Base-by-base conservation (phyloP, 2,329 filamentous ascomycete species). In the Lasiodiplodia theobromae region DNA sequence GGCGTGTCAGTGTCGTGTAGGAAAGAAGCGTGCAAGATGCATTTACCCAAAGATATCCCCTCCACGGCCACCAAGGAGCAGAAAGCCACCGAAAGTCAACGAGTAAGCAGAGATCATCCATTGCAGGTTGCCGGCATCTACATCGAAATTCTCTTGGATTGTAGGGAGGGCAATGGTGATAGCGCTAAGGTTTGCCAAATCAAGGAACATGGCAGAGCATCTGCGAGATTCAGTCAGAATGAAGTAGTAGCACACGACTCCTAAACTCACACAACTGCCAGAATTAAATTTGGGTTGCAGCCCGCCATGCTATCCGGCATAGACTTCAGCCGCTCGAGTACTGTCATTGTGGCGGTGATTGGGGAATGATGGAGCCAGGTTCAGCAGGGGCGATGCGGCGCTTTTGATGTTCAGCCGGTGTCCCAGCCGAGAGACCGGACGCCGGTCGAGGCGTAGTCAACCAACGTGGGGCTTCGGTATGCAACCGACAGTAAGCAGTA, bases 31-130 rank as follows among this genome's bases (percentile, higher is more conserved):
- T 7, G 25, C 14, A 51, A 40, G 10, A 21, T 23, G 28, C 1
- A 6, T 38, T 23, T 12, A 68, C 66, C 67, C 67, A 56, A 69
- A 66, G 2, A 69, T 28, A 37, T 69, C 67, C 2, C 67, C 67
- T 8, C 68, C 68, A 14, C 68, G 63, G 11, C 68, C 68, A 25
- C 68, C 68, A 3, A 67, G 54, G 6, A 69, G 64, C 44, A 69
- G 31, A 25, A 69, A 67, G 8, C 53, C 68, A 12, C 68, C 31
- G 44, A 67, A 49, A 1, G 68, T 67, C 4, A 69, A 31, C 16
- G 68, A 64, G 28, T 69, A 69, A 21, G 68, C 64, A 2, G 68
- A 69, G 31, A 69, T 63, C n/a, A 69, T 34, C 68, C 68, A 69
- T 28, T 69, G 68, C 12, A 69, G 23, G 25, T 58, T 34, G 14